Conservation (phyloP, 768 basidiomycete species). For the Termitomyces titanicus region DNA sequence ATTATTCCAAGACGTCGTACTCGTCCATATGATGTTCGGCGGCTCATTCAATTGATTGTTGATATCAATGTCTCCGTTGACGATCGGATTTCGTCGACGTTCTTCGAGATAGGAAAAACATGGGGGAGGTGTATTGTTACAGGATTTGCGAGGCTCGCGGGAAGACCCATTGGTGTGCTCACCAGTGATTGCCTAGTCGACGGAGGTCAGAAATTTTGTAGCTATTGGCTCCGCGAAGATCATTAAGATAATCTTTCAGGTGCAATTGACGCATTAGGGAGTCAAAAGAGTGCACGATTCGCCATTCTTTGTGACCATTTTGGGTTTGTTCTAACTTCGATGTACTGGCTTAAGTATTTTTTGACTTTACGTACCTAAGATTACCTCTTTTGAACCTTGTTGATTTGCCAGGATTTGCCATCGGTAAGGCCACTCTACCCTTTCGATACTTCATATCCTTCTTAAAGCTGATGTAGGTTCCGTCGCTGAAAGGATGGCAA, state of each 20-base stretch:
- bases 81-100: slow-evolving; percentile 14
- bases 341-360: background rate
- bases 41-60: slow-evolving; percentile 29
- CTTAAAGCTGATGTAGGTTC: background rate
- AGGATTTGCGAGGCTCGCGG: slow-evolving; percentile 34
- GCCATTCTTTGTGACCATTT: slow-evolving; percentile 37
- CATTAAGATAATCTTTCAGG: slow-evolving; percentile 17
- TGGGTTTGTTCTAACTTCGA: slow-evolving; percentile 21
- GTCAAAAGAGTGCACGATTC: slow-evolving; percentile 36
- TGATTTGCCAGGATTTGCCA: slow-evolving; percentile 37
- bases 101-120: slow-evolving; percentile 35
- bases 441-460: background rate
- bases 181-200: slow-evolving; percentile 36
- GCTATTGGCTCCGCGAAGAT: background rate
- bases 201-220: slow-evolving; percentile 25
- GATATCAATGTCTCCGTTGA: slow-evolving; percentile 19
- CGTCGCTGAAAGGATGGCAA: slow-evolving; percentile 33
- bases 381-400: slow-evolving; percentile 37
- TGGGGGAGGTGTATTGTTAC: slow-evolving; percentile 37
- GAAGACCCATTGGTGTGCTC: slow-evolving; percentile 31
- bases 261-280: slow-evolving; percentile 35
- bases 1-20: slow-evolving; percentile 34
- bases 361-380: slow-evolving; percentile 12
- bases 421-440: slow-evolving; percentile 20
- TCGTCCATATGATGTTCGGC: slow-evolving; percentile 33